Percentiles rank a stretch among this genome's conserved stretches.
These are phyloP conservation scores for Chaetomiaceae sp. DNA, from an alignment of 2,329 filamentous ascomycete species.

Conservation along the genomic window DNA sequence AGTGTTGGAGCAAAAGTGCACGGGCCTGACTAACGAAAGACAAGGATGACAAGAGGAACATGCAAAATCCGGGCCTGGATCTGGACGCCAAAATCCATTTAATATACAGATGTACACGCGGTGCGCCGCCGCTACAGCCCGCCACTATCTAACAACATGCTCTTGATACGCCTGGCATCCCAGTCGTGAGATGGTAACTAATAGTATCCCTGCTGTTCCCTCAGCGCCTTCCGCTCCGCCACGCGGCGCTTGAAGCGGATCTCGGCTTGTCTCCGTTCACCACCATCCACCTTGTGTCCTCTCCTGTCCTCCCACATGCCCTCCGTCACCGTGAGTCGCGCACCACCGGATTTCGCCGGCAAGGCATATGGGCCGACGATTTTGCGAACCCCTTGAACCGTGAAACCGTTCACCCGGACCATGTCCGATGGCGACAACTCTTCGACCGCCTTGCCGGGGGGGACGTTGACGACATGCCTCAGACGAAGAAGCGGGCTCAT, in stretches of 20 bases:
- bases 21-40: no score
- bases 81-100: slow-evolving; percentile 10
- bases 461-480: slow-evolving; percentile 54
- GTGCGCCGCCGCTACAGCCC: neutral
- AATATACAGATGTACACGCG: slow-evolving; percentile 26
- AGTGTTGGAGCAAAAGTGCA: no score
- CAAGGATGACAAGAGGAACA: neutral
- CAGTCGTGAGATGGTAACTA: slow-evolving; percentile 5
- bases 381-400: slow-evolving; percentile 61
- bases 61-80: neutral
- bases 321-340: slow-evolving; percentile 67
- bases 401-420: slow-evolving; percentile 59
- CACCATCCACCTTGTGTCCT: slow-evolving; percentile 91
- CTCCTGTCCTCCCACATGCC: slow-evolving; percentile 89
- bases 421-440: slow-evolving; percentile 37
- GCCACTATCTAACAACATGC: slow-evolving; percentile 1
- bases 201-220: slow-evolving; percentile 32
- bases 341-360: slow-evolving; percentile 61
- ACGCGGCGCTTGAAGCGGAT: slow-evolving; percentile 81
- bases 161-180: slow-evolving; percentile 4
- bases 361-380: slow-evolving; percentile 73
- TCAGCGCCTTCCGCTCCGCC: slow-evolving; percentile 68
- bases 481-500: slow-evolving; percentile 38
- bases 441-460: slow-evolving; percentile 40
- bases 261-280: slow-evolving; percentile 83